Evolutionary conservation across 2,329 filamentous ascomycete genomes (phyloP), one percentile per base, ranked within the genome.

Genomic region (Colletotrichum sp.): DNA sequence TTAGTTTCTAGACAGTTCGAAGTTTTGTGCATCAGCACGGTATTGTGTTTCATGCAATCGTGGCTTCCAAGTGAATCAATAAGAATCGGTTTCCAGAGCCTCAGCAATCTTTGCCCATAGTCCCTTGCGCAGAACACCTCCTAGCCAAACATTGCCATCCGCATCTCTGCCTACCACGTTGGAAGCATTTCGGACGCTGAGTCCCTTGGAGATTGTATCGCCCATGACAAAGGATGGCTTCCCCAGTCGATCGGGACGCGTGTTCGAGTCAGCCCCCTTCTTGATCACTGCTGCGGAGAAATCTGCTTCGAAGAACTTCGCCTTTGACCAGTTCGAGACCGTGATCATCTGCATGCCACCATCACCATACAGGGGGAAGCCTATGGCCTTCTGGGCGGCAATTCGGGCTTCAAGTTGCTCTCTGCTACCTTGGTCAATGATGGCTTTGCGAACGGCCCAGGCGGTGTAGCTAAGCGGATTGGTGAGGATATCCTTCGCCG

Each of bases 241-340:
- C 18, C 58, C 58, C n/a, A 61, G 3, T 21, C 58, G 28, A 32
- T 3, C 18, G 8, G 28, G 30, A n/a, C 58, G 58, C 9, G 3
- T 8, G 6, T 15, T 34, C 10, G 58, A 34, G 8, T 3, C 7
- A 6, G 28, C 18, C 2, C 58, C 18, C 5, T 21, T 32, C 5
- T 12, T 21, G n/a, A 82, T 24, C 9, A 81, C 77, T 1, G 81
- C 83, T 2, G 78, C 64, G 6, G 80, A 81, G 67, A 88, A 87
- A 76, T 87, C 84, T 3, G 75, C 68, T 2, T 81, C 76, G 60
- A 82, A 83, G n/a, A 87, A 77, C 32, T 81, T 77, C 2, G 79
- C 83, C 65, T 82, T 82, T 6, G 81, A 79, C 83, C 84, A 86
- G 74, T 88, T 88, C 8, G 81, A 83, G 32, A 83, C 80, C 1